These are phyloP conservation scores for Scalesia atractyloides DNA, from an alignment of 129 eudicot genomes.

Conservation along the genomic window DNA sequence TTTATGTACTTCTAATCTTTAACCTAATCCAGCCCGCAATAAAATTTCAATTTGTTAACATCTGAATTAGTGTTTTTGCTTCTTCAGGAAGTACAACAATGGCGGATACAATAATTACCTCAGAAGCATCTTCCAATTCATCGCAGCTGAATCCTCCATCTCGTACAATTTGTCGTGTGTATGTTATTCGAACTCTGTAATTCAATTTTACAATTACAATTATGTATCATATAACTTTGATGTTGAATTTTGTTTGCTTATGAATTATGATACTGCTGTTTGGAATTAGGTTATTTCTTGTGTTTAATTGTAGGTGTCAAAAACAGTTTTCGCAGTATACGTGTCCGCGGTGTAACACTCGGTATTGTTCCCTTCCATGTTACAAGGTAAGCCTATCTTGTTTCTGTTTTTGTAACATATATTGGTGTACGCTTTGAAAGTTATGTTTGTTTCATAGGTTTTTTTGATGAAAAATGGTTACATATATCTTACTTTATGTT, in stretches of 20 bases:
- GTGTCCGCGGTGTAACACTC: conserved; percentile 88
- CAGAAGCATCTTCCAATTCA: conserved; percentile 47
- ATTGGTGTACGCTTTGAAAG: conserved; percentile 9
- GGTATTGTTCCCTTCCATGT: conserved; percentile 92
- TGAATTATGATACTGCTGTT: background rate
- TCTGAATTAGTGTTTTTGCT: background rate
- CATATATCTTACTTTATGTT: too few species aligned
- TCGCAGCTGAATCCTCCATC: conserved; percentile 55
- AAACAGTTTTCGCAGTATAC: conserved; percentile 93
- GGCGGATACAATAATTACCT: conserved; percentile 45
- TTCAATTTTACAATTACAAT: background rate
- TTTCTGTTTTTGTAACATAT: background rate
- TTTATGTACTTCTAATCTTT: background rate
- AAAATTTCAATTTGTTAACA: background rate
- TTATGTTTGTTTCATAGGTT: background rate
- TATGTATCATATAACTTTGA: background rate
- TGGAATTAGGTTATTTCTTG: background rate
- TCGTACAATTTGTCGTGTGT: conserved; percentile 84
- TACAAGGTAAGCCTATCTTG: conserved; percentile 66
- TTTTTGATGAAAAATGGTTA: background rate
- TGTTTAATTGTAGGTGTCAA: conserved; percentile 60
- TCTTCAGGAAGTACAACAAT: conserved; percentile 31
- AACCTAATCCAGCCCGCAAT: background rate
- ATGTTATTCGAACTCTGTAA: conserved; percentile 24
- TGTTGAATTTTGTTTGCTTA: background rate